Evolutionary conservation across 352 stramenopile species (phyloP), one percentile per base, ranked within the genome.

Genomic region (Globisporangium recalcitrans): DNA sequence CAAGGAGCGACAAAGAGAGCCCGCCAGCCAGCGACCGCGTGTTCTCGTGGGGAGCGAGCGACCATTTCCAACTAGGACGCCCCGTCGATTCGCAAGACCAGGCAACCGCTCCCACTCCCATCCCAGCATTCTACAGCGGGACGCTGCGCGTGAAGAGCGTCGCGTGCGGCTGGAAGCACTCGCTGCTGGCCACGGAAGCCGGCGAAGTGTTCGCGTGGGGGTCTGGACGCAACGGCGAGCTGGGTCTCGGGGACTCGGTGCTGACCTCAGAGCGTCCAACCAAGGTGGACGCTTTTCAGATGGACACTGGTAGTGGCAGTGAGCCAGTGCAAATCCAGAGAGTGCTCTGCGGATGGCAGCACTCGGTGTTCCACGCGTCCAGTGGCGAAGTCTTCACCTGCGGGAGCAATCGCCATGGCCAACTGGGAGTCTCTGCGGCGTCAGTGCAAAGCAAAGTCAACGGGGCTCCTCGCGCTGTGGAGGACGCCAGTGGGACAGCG

Each of bases 91-190:
- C 51, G 19, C 21, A 13, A 11, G 19, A 31, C 3, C 31, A 67
- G n/a, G 38, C 36, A 9, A 24, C 34, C 24, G 36, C 52, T 1
- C 49, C 63, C 2, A 19, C n/a, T 24, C 8, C 29, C 1, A 52
- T 71, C 14, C 31, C 49, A 40, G 38, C 26, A 1, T 65, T 68
- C 9, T 6, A 40, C 31, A 26, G 16, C n/a, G 40, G 38, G 0
- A 36, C 3, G 2, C 62, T 85, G 14, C 62, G 68, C 21, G 73
- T 91, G 47, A n/a, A 64, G 27, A 89, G 79, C 44, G 55, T 95
- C 44, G 72, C 85, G 0, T 92, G 85, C 65, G 83, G 85, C 5
- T 95, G 85, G 85, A 95, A 95, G 34, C 85, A 95, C 65, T 88
- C 78, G 10, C 68, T 95, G 49, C 51, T 95, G 0, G 69, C 68